phyloP scores from a whole-genome alignment of 768 basidiomycete species.

The Serendipita sp. region DNA sequence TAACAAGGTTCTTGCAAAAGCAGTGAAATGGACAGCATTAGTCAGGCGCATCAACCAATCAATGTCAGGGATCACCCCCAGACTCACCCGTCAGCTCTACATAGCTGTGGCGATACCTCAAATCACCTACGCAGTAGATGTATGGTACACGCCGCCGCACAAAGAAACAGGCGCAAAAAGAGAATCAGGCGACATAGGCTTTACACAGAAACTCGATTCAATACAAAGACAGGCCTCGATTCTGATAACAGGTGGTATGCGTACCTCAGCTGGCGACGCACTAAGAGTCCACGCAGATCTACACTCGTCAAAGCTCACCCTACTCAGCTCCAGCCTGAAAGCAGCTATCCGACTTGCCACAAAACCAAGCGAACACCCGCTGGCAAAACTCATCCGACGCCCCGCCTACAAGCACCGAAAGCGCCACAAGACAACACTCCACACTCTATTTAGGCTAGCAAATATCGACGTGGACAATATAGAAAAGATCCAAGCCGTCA shows the following conservation, averaged over 20 bases:
- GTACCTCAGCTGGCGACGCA: slow-evolving; percentile 8
- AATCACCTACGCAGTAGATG: slow-evolving; percentile 15
- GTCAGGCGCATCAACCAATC: slow-evolving; percentile 1
- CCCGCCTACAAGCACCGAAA: neutral
- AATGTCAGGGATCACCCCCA: neutral
- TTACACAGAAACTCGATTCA: neutral
- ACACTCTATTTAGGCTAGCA: slow-evolving; percentile 12
- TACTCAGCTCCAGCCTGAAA: slow-evolving; percentile 6
- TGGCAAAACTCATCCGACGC: neutral
- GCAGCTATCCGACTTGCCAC: slow-evolving; percentile 7
- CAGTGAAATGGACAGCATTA: neutral
- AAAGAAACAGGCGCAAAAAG: fast-evolving
- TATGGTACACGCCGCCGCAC: neutral
- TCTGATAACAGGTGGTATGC: slow-evolving; percentile 13
- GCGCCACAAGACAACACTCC: slow-evolving; percentile 14
- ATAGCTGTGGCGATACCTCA: slow-evolving; percentile 12
- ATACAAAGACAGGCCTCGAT: slow-evolving; percentile 15
- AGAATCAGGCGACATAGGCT: neutral
- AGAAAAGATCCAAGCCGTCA: slow-evolving; percentile 12
- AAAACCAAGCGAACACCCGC: neutral
- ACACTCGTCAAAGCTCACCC: neutral
- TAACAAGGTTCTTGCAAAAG: slow-evolving; percentile 6
- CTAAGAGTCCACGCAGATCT: slow-evolving; percentile 8
- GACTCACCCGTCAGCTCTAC: slow-evolving; percentile 12
- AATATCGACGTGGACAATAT: slow-evolving; percentile 8